Conservation (phyloP, 805 yeast species). For the Kregervanrija fluxuum region DNA sequence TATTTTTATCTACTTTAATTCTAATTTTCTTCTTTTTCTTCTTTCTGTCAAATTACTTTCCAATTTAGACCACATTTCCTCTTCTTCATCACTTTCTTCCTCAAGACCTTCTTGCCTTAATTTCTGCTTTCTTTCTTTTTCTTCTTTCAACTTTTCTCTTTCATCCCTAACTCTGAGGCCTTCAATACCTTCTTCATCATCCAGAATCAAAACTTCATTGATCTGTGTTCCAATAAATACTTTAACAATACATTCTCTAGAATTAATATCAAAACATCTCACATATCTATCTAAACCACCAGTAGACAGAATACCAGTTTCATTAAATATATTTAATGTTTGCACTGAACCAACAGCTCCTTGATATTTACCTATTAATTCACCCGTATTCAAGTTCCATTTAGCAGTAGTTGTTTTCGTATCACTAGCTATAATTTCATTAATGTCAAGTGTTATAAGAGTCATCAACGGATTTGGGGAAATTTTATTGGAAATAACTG, state of each 20-base stretch:
- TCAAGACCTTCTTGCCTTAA: constrained; percentile 23
- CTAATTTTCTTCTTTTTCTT: constrained; percentile 24
- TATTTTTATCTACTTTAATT: constrained; percentile 1
- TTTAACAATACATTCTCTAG: constrained; percentile 58
- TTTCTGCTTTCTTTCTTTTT: constrained; percentile 29
- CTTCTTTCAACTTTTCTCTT: constrained; percentile 32
- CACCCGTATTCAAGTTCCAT: constrained; percentile 44
- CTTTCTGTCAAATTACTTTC: constrained; percentile 17
- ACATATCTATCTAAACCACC: constrained; percentile 89
- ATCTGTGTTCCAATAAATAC: constrained; percentile 73
- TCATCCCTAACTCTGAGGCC: constrained; percentile 14
- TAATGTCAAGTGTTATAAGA: constrained; percentile 13
- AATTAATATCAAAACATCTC: constrained; percentile 59
- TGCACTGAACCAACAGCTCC: constrained; percentile 74
- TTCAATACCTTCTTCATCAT: constrained; percentile 23
- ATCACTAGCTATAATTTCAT: constrained; percentile 62
- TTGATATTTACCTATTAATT: constrained; percentile 59
- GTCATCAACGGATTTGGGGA: constrained; percentile 20
- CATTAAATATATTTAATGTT: constrained; percentile 24
- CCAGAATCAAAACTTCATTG: constrained; percentile 42
- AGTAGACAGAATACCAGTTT: constrained; percentile 46
- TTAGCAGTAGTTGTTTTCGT: constrained; percentile 58
- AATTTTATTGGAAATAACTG: constrained; percentile 42
- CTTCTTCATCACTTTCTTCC: constrained; percentile 28
- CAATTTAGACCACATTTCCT: constrained; percentile 27